Conservation (phyloP, 2,329 filamentous ascomycete species). For the Neophaeococcomyces aloes region DNA sequence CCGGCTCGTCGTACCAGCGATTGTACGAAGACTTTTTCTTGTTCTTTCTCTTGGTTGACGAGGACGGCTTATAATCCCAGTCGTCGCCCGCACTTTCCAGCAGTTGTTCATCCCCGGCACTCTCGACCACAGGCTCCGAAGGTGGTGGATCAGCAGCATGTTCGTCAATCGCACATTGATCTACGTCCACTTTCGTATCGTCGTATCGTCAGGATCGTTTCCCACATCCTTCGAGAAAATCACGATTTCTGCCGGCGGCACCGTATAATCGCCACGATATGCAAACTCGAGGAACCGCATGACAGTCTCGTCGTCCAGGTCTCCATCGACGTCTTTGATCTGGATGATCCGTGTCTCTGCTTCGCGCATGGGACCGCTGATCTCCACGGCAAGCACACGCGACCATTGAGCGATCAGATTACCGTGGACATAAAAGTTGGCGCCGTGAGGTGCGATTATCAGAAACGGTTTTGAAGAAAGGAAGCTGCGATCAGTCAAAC, state of each 20-base stretch:
- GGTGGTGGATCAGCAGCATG: too few species aligned
- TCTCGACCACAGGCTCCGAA: too few species aligned
- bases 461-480: constrained; percentile 1
- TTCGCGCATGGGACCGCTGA: constrained; percentile 8
- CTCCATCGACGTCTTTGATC: constrained; percentile 30
- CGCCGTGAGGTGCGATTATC: constrained; percentile 1
- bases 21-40: constrained; percentile 1
- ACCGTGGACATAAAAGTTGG: constrained; percentile 8
- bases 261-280: constrained; percentile 39
- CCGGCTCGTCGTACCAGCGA: too few species aligned
- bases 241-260: constrained; percentile 23
- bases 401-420: constrained; percentile 6
- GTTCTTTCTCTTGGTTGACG: background rate
- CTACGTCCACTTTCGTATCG: too few species aligned
- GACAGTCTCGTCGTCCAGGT: constrained; percentile 41
- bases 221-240: background rate
- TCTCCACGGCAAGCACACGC: constrained; percentile 5
- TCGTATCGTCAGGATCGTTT: too few species aligned
- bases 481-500: background rate
- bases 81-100: background rate
- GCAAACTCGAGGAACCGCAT: constrained; percentile 40
- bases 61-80: background rate
- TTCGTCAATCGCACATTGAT: too few species aligned
- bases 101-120: background rate
- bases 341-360: constrained; percentile 4